Percentiles rank a stretch among this genome's conserved stretches.
Conservation (phyloP, 495 filamentous ascomycete genomes). For the Neurospora sp. region DNA sequence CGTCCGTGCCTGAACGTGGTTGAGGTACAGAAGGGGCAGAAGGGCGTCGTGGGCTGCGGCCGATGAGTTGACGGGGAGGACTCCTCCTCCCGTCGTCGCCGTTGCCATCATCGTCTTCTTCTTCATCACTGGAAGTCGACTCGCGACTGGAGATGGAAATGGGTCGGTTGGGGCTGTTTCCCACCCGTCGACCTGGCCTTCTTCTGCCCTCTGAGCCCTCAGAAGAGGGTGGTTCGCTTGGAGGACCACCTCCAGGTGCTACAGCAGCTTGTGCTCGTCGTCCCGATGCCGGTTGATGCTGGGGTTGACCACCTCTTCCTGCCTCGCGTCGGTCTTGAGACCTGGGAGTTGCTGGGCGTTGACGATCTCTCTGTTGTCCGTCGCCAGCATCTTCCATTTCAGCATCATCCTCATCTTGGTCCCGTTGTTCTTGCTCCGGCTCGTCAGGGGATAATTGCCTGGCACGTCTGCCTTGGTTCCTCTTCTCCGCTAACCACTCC, state of each 20-base stretch:
- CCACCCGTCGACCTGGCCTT: neutral
- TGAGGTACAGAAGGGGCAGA: neutral
- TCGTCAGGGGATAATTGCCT: neutral
- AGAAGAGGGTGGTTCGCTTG: neutral
- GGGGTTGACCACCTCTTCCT: neutral
- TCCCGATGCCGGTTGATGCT: neutral
- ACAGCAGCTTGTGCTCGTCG: neutral
- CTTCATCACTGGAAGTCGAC: neutral
- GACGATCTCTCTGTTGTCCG: neutral
- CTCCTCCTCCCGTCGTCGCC: neutral
- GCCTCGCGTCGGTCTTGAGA: neutral
- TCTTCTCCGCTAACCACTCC: neutral
- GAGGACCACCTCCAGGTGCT: neutral
- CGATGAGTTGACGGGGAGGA: neutral
- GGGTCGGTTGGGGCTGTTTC: neutral
- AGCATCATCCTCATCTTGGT: neutral
- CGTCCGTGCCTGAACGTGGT: neutral
- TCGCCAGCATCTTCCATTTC: neutral
- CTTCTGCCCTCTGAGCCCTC: neutral
- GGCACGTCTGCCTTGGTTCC: neutral
- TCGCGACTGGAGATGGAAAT: neutral
- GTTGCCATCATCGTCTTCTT: neutral
- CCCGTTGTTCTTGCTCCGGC: neutral
- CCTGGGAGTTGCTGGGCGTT: neutral
- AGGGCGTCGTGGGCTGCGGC: neutral